Base-by-base conservation (phyloP, 202 grass and related monocot species). In the Setaria viridis region DNA sequence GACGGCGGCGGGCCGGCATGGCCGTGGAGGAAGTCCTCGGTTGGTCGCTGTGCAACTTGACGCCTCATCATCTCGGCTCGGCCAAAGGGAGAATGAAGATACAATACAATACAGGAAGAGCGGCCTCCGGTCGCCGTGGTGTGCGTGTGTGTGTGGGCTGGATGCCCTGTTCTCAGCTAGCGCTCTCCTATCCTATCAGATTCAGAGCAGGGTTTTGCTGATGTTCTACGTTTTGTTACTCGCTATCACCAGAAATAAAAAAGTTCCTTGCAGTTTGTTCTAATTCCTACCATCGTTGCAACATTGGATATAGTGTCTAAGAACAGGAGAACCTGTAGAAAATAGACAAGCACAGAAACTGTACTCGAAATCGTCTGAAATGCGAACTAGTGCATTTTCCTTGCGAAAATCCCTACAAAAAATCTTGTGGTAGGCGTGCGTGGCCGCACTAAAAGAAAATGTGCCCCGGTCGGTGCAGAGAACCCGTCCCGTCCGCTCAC, bases 131-230 rank as follows among this genome's bases (percentile, higher is more conserved):
- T 43, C 59, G 33, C 59, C 58, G 81, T 9, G 12, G 32, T 11
- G 30, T 20, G 20, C 33, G 49, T 37, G 70, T 6, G 51, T 12
- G 55, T 29, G 76, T 86, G 75, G 47, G 67, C 54, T 51, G 66
- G 54, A 53, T 1, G 66, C 66, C 19, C 55, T 79, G 67, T 10
- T 79, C 48, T 50, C 11, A 14, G 48, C 76, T 49, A 11, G 11
- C 6, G 49, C 14, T 20, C 10, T 50, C 14, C 17, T 70, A 59
- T 46, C 37, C 37, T 39, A 39, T 39, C 30, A n/a, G 47, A 13
- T 15, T 43, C 82, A 48, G 12, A 76, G 67, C 67, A 72, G 76
- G 58, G 68, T 6, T 42, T 60, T 16, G 19, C 16, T 60, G 20
- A 20, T 6, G 30, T 85, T 70, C 47, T 11, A 47, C 63, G 17